Percentiles rank a stretch among this genome's conserved stretches.
Conservation (phyloP, 176 grass and related monocot species). For the Phoenix dactylifera region DNA sequence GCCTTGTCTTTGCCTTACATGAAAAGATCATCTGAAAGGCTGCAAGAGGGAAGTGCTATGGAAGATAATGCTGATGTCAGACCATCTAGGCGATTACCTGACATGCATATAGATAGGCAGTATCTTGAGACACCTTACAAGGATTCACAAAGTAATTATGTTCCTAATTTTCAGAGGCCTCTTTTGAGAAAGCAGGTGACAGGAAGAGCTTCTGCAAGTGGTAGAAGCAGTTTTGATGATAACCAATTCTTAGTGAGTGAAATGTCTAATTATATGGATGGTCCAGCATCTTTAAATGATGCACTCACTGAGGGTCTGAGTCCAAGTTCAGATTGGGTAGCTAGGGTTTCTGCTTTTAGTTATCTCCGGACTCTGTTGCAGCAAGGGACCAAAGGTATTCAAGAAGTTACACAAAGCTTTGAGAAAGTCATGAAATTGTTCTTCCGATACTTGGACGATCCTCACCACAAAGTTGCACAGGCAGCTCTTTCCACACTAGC, state of each 20-base stretch:
- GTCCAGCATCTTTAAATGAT: conserved; percentile 66
- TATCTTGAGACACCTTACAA: conserved; percentile 58
- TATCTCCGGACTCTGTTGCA: conserved; percentile 76
- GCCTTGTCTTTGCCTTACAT: conserved; percentile 51
- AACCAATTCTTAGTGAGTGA: conserved; percentile 44
- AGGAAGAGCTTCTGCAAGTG: conserved; percentile 59
- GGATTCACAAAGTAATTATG: conserved; percentile 54
- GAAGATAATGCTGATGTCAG: conserved; percentile 51
- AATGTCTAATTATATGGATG: conserved; percentile 65
- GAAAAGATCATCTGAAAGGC: conserved; percentile 70
- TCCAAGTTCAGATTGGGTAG: conserved; percentile 87
- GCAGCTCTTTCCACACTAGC: conserved; percentile 78
- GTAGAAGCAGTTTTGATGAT: conserved; percentile 70
- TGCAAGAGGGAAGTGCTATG: conserved; percentile 39
- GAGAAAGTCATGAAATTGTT: conserved; percentile 99
- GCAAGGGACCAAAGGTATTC: conserved; percentile 70
- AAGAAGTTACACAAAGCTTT: conserved; percentile 90
- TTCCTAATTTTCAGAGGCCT: conserved; percentile 97
- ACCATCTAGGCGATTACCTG: conserved; percentile 40
- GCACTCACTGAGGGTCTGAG: conserved; percentile 89
- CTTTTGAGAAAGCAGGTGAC: conserved; percentile 93
- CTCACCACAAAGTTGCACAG: conserved; percentile 95
- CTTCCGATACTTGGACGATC: conserved; percentile 94
- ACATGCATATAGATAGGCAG: conserved; percentile 54
- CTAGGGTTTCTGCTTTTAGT: conserved; percentile 86